These are phyloP conservation scores for Globisporangium apiculatum DNA, from an alignment of 352 stramenopile species.

Conservation along the genomic window DNA sequence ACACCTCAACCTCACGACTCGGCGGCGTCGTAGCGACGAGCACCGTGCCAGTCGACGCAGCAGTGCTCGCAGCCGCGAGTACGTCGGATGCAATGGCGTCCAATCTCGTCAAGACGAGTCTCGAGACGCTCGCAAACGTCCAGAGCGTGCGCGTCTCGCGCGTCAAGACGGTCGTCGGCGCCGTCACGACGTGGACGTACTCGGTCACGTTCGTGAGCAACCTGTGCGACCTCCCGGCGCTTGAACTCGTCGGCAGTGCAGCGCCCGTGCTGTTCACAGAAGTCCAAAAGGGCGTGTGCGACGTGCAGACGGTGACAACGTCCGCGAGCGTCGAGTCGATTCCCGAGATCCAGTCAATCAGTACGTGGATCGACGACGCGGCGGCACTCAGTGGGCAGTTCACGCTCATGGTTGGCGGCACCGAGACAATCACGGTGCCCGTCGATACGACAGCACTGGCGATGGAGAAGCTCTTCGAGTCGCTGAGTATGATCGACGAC, in stretches of 20 bases:
- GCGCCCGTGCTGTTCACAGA: conserved; percentile 38
- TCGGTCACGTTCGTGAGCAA: conserved; percentile 84
- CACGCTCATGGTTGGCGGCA: conserved; percentile 46
- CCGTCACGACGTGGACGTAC: conserved; percentile 49
- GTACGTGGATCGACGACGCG: conserved; percentile 56
- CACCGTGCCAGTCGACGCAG: conserved; percentile 36
- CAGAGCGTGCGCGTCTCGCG: conserved; percentile 77
- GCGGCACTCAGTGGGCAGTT: conserved; percentile 56
- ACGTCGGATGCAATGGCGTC: conserved; percentile 49
- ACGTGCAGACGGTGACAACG: conserved; percentile 93
- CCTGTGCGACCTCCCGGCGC: conserved; percentile 70
- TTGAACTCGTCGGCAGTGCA: conserved; percentile 47
- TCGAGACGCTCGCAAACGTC: conserved; percentile 79
- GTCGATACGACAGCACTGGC: conserved; percentile 21
- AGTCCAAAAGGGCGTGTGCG: conserved; percentile 83
- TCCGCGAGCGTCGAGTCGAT: conserved; percentile 87
- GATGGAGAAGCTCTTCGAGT: conserved; percentile 67
- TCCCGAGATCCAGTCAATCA: conserved; percentile 86
- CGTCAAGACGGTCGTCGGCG: conserved; percentile 17
- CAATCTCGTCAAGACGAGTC: conserved; percentile 69
- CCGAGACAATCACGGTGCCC: conserved; percentile 35
- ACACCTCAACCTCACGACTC: conserved; percentile 54
- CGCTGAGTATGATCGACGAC: conserved; percentile 64
- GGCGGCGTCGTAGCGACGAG: conserved; percentile 38
- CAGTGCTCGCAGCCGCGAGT: conserved; percentile 19